Percentiles rank a stretch among this genome's conserved stretches.
Evolutionary conservation across 495 filamentous ascomycete species (phyloP).

Genomic region (Parathielavia appendiculata): DNA sequence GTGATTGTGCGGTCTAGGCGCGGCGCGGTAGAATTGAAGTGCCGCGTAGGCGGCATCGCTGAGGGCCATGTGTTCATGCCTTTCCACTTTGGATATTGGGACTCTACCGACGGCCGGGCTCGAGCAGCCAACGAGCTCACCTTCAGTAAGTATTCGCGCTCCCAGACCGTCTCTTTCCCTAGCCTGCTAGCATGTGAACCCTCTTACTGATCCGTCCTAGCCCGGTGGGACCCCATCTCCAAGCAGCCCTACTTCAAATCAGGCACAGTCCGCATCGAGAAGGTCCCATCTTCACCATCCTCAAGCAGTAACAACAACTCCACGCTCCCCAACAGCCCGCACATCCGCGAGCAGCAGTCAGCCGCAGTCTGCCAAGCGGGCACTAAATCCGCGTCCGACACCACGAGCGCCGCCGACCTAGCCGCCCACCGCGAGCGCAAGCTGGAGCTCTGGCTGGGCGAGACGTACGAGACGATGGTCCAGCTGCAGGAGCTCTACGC

Average conservation of each 20-base stretch:
- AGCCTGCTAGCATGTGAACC: neutral
- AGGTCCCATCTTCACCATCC: neutral
- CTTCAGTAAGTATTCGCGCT: neutral
- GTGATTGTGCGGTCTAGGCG: slow-evolving; percentile 2
- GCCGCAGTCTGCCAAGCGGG: neutral
- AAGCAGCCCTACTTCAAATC: slow-evolving; percentile 3
- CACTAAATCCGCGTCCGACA: neutral
- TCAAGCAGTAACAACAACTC: neutral
- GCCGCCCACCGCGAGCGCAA: neutral
- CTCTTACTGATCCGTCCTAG: neutral
- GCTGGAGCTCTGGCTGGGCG: slow-evolving; percentile 1
- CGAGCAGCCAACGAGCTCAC: slow-evolving; percentile 4
- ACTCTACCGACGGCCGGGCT: neutral
- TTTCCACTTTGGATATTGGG: slow-evolving; percentile 4
- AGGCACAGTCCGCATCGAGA: neutral
- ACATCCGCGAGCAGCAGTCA: slow-evolving; percentile 2
- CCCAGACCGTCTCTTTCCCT: neutral
- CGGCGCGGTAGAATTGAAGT: neutral
- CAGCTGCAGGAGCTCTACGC: neutral
- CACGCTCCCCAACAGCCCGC: neutral
- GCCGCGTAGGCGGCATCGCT: neutral
- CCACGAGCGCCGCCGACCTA: neutral
- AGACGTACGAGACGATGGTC: neutral
- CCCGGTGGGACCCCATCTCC: slow-evolving; percentile 8
- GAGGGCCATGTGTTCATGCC: slow-evolving; percentile 6